Evolutionary conservation across 768 basidiomycete genomes (phyloP), one percentile per base, ranked within the genome.

Genomic region (Lactifluus subvellereus): DNA sequence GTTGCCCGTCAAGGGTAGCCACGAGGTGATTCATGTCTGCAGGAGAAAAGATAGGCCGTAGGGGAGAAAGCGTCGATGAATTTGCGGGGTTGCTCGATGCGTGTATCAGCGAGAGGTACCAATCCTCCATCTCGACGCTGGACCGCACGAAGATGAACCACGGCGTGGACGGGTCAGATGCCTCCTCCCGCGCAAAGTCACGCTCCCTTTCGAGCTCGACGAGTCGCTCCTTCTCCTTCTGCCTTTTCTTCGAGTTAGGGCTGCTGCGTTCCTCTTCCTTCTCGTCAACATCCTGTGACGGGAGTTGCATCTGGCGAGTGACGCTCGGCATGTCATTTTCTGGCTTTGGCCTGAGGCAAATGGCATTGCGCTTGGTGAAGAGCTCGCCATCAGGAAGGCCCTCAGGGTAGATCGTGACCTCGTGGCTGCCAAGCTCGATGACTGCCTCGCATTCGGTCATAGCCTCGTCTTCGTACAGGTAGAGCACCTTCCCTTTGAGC

Each of bases 91-190:
- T 74, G 61, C 83, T 77, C 8, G 86, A 85, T 0, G 88, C 88
- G 60, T 92, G 88, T 22, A 93, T 73, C 59, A 97, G 80, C 0
- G 91, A 80, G 40, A 92, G 76, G 72, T 94, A 94, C 92, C 94
- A 98, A 75, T 99, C 96, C 74, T 99, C 97, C 91, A 98, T 97
- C 71, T 94, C 91, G 58, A 86, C 77, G 73, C 87, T 93, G 33
- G 85, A 87, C 65, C 88, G 86, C 20, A 93, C 85, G 74, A 98
- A 98, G 69, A 99, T 85, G 77, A 89, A 99, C 94, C 94, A 98
- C 2, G 93, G 89, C 2, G 84, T 82, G 6, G 80, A 75, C 9
- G 76, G 68, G 66, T 84, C 75, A 56, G 79, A 66, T 1, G 82
- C 79, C 71, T 85, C 79, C 64, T 84, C 82, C 62, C 77, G 73